Percentiles rank a stretch among this genome's conserved stretches.
These are phyloP conservation scores for Neolentinus lepideus DNA, from an alignment of 1,284 basidiomycete species.

Conservation along the genomic window DNA sequence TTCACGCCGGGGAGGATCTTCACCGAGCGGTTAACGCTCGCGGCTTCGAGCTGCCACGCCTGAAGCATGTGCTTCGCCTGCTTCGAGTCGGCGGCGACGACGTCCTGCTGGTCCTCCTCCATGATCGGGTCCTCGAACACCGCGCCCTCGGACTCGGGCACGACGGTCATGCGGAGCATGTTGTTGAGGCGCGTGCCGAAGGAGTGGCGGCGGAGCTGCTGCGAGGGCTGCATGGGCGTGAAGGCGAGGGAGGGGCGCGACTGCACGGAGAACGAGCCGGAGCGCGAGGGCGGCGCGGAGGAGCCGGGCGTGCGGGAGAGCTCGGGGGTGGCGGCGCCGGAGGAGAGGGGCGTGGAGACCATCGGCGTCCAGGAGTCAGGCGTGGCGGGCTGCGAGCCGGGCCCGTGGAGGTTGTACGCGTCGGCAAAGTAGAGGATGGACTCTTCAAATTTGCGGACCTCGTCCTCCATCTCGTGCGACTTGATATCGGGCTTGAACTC, in stretches of 20 bases:
- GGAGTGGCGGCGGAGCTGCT: slow-evolving; percentile 36
- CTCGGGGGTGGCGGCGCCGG: slow-evolving; percentile 32
- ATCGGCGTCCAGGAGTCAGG: slow-evolving; percentile 8
- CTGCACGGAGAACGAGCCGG: slow-evolving; percentile 30
- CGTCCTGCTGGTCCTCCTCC: slow-evolving; percentile 29
- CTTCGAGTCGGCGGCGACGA: slow-evolving; percentile 21
- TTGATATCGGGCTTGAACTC: slow-evolving; percentile 34
- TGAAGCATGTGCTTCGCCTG: slow-evolving; percentile 28
- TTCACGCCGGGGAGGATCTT: slow-evolving; percentile 71
- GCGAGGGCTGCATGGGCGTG: slow-evolving; percentile 13
- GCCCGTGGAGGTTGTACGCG: slow-evolving; percentile 43
- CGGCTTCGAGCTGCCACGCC: slow-evolving; percentile 55
- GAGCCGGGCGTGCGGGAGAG: slow-evolving; percentile 19
- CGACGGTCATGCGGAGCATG: slow-evolving; percentile 36
- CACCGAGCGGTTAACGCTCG: slow-evolving; percentile 59
- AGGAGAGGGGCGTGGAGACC: slow-evolving; percentile 20
- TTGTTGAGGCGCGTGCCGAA: slow-evolving; percentile 41
- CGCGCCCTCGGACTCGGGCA: slow-evolving; percentile 30
- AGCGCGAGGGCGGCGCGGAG: slow-evolving; percentile 35
- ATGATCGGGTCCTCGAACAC: slow-evolving; percentile 30
- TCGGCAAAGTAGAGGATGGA: slow-evolving; percentile 71
- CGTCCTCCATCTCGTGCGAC: slow-evolving; percentile 57
- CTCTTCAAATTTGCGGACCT: slow-evolving; percentile 63
- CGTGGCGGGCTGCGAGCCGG: slow-evolving; percentile 22
- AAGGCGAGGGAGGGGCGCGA: slow-evolving; percentile 17